Conservation (phyloP, 169 alveolate genomes). For the Plasmodium malariae region DNA sequence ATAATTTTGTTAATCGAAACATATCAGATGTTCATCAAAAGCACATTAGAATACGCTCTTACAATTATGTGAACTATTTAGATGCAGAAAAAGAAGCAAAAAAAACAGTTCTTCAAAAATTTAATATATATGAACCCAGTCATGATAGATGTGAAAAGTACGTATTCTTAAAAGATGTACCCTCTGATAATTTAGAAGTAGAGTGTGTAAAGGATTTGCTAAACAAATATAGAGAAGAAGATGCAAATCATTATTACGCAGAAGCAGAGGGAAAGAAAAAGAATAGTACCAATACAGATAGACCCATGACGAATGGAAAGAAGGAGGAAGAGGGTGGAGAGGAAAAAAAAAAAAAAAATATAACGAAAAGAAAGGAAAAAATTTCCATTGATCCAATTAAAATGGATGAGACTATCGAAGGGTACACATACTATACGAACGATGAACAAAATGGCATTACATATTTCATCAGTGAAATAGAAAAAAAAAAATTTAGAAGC, state of each 20-base stretch:
- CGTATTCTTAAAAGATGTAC: constrained; percentile 2
- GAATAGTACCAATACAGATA: not conserved
- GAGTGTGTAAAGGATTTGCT: constrained; percentile 26
- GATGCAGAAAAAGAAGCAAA: not conserved
- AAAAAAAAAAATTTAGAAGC: constrained; percentile 26
- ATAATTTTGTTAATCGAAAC: constrained; percentile 47
- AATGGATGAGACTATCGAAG: too few species aligned
- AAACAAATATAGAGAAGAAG: not conserved
- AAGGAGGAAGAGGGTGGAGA: not conserved
- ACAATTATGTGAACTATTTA: constrained; percentile 6
- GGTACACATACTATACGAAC: too few species aligned
- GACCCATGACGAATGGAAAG: not conserved
- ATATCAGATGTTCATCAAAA: not conserved
- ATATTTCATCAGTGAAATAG: constrained; percentile 5
- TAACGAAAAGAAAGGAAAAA: not conserved
- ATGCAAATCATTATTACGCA: not conserved
- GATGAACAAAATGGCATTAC: not conserved
- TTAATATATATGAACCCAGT: constrained; percentile 68
- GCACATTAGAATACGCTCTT: constrained; percentile 17
- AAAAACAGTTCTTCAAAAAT: constrained; percentile 12
- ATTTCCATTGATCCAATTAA: too few species aligned
- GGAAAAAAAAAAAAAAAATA: not conserved
- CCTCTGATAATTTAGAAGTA: constrained; percentile 5
- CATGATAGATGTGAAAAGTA: constrained; percentile 15
- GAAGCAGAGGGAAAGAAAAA: not conserved